phyloP scores from a whole-genome alignment of 2,329 filamentous ascomycete species.

The Atkinsonella texensis region DNA sequence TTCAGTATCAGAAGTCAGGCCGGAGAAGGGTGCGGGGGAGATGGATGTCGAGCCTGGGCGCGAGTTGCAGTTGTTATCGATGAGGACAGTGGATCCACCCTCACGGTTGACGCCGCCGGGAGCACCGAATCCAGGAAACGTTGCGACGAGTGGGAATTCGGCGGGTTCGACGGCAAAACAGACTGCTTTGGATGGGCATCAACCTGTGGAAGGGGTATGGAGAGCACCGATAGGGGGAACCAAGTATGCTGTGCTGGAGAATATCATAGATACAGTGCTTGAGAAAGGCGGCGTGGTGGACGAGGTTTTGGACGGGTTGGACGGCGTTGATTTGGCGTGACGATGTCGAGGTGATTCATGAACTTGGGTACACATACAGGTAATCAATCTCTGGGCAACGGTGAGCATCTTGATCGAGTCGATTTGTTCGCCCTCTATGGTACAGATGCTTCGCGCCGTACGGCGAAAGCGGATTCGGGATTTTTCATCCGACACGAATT shows the following conservation, averaged over 20 bases:
- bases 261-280: slow-evolving; percentile 66
- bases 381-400: too few relatives aligned
- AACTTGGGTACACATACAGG: not conserved
- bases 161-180: slow-evolving; percentile 23
- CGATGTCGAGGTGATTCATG: not conserved
- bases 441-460: too few relatives aligned
- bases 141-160: slow-evolving; percentile 32
- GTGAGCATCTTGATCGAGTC: not conserved
- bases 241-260: slow-evolving; percentile 58
- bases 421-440: too few relatives aligned
- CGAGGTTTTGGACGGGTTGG: slow-evolving; percentile 73
- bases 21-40: slow-evolving; percentile 13
- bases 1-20: slow-evolving; percentile 49
- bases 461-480: too few relatives aligned
- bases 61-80: slow-evolving; percentile 49
- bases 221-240: slow-evolving; percentile 73
- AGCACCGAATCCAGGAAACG: slow-evolving; percentile 51
- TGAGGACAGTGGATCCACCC: slow-evolving; percentile 64
- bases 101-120: slow-evolving; percentile 61
- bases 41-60: slow-evolving; percentile 31
- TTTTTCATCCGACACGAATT: not conserved
- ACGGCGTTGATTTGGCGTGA: slow-evolving; percentile 58
- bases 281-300: slow-evolving; percentile 70
- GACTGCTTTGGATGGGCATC: slow-evolving; percentile 31
- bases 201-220: slow-evolving; percentile 65